These are phyloP conservation scores for Fusarium veterinarium DNA, from an alignment of 2,329 filamentous ascomycete genomes.

Conservation along the genomic window DNA sequence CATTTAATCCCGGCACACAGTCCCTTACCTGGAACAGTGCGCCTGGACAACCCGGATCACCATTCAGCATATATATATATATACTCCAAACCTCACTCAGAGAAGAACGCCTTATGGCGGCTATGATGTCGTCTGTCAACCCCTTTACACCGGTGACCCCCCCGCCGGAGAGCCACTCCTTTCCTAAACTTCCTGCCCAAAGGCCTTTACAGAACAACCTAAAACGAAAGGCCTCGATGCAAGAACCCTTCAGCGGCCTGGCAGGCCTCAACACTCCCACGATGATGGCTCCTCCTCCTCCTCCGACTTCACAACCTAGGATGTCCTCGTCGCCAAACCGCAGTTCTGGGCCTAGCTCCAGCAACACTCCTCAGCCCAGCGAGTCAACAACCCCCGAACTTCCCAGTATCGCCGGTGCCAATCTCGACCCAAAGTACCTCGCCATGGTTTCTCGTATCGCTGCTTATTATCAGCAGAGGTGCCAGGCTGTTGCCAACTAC, in stretches of 20 bases:
- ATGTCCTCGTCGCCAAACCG: slow-evolving; percentile 35
- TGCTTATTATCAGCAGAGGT: slow-evolving; percentile 61
- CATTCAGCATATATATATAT: slow-evolving; percentile 23
- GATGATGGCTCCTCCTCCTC: slow-evolving; percentile 40
- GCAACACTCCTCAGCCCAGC: slow-evolving; percentile 30
- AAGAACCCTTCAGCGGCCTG: slow-evolving; percentile 36
- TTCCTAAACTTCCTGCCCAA: slow-evolving; percentile 47
- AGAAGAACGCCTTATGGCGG: slow-evolving; percentile 43
- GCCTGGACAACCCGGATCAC: slow-evolving; percentile 8
- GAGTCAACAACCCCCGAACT: slow-evolving; percentile 40
- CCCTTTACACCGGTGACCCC: slow-evolving; percentile 46
- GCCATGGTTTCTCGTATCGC: slow-evolving; percentile 61
- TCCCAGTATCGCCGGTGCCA: slow-evolving; percentile 39
- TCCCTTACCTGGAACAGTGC: slow-evolving; percentile 27
- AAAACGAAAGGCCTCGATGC: slow-evolving; percentile 44
- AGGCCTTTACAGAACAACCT: slow-evolving; percentile 44
- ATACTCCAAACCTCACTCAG: slow-evolving; percentile 28
- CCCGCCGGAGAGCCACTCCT: slow-evolving; percentile 45
- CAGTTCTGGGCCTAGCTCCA: slow-evolving; percentile 30
- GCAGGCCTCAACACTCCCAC: slow-evolving; percentile 34
- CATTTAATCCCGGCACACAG: slow-evolving; percentile 25
- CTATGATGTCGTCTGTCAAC: slow-evolving; percentile 49
- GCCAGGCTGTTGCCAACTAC: slow-evolving; percentile 58
- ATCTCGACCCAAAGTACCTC: slow-evolving; percentile 56
- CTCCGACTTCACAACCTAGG: slow-evolving; percentile 42